phyloP scores from a whole-genome alignment of 164 flowering plant genomes.

The Magnolia officinalis region DNA sequence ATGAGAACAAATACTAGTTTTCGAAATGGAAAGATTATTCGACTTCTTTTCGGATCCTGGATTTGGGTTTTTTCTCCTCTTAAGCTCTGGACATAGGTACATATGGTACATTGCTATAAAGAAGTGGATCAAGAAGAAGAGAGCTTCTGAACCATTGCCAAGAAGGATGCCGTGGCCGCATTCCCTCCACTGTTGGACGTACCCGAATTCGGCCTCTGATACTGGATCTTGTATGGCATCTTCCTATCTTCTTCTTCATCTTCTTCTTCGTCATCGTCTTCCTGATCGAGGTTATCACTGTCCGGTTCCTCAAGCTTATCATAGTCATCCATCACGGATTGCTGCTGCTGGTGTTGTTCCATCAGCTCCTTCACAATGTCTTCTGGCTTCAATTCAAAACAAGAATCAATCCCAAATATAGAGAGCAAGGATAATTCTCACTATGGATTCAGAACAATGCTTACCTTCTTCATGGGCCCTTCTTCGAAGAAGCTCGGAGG shows the following conservation, averaged over 20 bases:
- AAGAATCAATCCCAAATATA: slow-evolving; percentile 29
- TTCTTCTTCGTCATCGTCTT: slow-evolving; percentile 26
- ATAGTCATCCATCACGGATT: slow-evolving; percentile 15
- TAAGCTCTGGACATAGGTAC: slow-evolving; percentile 2
- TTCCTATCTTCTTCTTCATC: slow-evolving; percentile 38
- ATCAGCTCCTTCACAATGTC: slow-evolving; percentile 67
- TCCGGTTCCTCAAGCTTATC: slow-evolving; percentile 7
- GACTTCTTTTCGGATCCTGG: background rate
- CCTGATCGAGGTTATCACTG: slow-evolving; percentile 8
- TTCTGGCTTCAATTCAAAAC: slow-evolving; percentile 71
- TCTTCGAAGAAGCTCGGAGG: slow-evolving; percentile 27
- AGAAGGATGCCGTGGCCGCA: slow-evolving; percentile 27
- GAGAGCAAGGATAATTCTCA: background rate
- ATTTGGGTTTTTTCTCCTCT: background rate
- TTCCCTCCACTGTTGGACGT: slow-evolving; percentile 38
- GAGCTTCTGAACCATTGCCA: slow-evolving; percentile 48
- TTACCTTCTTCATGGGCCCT: slow-evolving; percentile 42
- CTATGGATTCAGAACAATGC: background rate
- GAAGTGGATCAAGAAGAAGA: slow-evolving; percentile 6
- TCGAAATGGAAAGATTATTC: background rate
- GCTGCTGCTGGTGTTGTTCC: slow-evolving; percentile 18
- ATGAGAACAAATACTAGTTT: too few relatives aligned
- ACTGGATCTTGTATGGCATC: slow-evolving; percentile 43
- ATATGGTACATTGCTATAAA: slow-evolving; percentile 21
- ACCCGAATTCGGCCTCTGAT: slow-evolving; percentile 35